Conservation (phyloP, 176 grass and related monocot species). For the Aegilops tauschii region DNA sequence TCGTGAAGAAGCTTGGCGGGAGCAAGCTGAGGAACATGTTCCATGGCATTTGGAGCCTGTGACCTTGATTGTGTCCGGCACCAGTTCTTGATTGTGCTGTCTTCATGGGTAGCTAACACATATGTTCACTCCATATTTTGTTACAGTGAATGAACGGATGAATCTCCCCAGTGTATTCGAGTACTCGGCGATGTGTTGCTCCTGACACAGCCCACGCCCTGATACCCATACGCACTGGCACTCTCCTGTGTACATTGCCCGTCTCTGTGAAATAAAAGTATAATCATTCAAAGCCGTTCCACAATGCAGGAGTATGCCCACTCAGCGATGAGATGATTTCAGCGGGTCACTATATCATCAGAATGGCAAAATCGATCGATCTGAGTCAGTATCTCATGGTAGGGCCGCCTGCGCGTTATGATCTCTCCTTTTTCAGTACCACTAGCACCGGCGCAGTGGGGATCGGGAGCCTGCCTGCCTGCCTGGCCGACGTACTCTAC, state of each 20-base stretch:
- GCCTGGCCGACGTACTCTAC: not conserved
- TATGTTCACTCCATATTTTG: constrained; percentile 31
- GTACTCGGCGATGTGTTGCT: not conserved
- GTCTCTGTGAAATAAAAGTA: constrained; percentile 34
- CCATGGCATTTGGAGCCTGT: constrained; percentile 79
- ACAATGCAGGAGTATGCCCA: not conserved
- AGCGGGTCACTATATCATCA: not conserved
- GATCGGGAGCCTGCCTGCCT: not conserved
- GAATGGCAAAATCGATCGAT: constrained; percentile 19
- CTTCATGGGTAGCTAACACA: constrained; percentile 34
- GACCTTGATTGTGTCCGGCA: not conserved
- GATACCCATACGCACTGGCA: not conserved
- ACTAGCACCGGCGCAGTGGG: not conserved
- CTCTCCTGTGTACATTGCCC: constrained; percentile 26
- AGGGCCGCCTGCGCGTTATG: constrained; percentile 8
- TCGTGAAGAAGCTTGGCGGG: constrained; percentile 79
- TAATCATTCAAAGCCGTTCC: not conserved
- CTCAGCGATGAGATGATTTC: not conserved
- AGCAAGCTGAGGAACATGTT: constrained; percentile 73
- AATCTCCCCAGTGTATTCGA: not conserved
- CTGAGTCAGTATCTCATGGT: not conserved
- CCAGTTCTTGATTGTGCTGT: not conserved
- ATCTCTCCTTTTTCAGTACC: not conserved
- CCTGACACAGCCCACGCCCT: not conserved
- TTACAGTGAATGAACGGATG: constrained; percentile 43